Conservation (phyloP, 305 asterid species). For the Fraxinus xanthoxyloides region DNA sequence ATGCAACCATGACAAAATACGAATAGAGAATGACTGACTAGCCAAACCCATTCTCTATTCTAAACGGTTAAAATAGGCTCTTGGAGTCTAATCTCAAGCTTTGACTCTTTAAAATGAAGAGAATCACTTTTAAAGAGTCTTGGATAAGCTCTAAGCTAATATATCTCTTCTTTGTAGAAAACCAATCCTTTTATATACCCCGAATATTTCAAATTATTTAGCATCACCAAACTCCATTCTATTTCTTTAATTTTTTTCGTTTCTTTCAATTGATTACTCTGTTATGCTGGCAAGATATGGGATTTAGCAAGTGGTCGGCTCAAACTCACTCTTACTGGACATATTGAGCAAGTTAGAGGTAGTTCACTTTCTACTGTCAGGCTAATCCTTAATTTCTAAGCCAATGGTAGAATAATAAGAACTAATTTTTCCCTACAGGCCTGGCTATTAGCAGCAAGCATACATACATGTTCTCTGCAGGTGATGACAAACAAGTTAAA, state of each 20-base stretch:
- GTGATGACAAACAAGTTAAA: conserved; percentile 95
- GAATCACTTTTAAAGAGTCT: neutral
- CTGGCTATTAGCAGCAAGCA: conserved; percentile 88
- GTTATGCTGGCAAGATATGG: conserved; percentile 67
- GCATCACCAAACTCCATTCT: neutral
- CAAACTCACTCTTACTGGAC: conserved; percentile 94
- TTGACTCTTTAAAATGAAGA: neutral
- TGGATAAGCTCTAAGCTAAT: neutral
- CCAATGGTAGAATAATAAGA: conserved; percentile 12
- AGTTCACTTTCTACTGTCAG: conserved; percentile 26
- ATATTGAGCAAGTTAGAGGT: conserved; percentile 97
- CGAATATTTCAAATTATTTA: neutral
- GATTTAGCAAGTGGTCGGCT: conserved; percentile 88
- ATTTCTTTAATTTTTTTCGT: neutral
- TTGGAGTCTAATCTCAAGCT: neutral
- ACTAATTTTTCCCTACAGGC: conserved; percentile 46
- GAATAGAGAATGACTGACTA: neutral
- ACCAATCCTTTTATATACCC: neutral
- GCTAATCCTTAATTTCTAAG: conserved; percentile 4
- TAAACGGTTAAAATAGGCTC: neutral
- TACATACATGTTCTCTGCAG: conserved; percentile 98
- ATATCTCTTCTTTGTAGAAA: neutral
- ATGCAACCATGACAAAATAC: neutral
- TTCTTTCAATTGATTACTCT: conserved; percentile 12
- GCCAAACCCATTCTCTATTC: neutral